Evolutionary conservation across 2,329 filamentous ascomycete genomes (phyloP).

Genomic region (Apiospora kogelbergensis): DNA sequence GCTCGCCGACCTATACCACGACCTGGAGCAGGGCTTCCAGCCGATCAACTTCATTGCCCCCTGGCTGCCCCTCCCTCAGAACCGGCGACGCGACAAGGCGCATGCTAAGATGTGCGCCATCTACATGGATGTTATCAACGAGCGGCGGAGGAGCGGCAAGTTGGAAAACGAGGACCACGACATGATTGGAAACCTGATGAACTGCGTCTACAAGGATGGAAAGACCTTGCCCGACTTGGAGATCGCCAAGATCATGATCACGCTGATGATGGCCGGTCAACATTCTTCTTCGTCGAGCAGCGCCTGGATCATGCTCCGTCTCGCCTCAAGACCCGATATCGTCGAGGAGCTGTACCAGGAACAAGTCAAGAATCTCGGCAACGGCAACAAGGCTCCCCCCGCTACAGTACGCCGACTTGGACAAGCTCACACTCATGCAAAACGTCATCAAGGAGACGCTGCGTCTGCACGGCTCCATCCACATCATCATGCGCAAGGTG

Average conservation of each 20-base stretch:
- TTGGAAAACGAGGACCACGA: slow-evolving; percentile 50
- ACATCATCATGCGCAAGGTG: slow-evolving; percentile 72
- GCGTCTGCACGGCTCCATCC: slow-evolving; percentile 69
- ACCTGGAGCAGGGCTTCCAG: slow-evolving; percentile 76
- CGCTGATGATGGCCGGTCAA: slow-evolving; percentile 80
- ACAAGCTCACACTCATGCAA: slow-evolving; percentile 59
- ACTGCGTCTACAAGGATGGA: slow-evolving; percentile 74
- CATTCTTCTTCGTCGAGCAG: slow-evolving; percentile 78
- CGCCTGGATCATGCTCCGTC: slow-evolving; percentile 73
- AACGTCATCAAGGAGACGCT: slow-evolving; percentile 72
- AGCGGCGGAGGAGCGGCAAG: slow-evolving; percentile 50
- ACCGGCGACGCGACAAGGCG: slow-evolving; percentile 69
- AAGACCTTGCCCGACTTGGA: slow-evolving; percentile 69
- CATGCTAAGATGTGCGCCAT: slow-evolving; percentile 69
- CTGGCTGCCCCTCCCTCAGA: slow-evolving; percentile 76
- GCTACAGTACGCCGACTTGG: slow-evolving; percentile 59
- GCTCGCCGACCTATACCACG: slow-evolving; percentile 75
- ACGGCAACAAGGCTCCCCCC: slow-evolving; percentile 45
- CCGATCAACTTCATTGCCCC: slow-evolving; percentile 83
- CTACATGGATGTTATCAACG: slow-evolving; percentile 70
- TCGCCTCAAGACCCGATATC: slow-evolving; percentile 69
- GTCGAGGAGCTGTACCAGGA: slow-evolving; percentile 70
- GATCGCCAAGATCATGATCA: slow-evolving; percentile 85
- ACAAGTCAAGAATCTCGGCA: slow-evolving; percentile 56
- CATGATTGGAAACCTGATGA: slow-evolving; percentile 82